A percentile compares a stretch with the other conserved stretches of the same genome.
phyloP scores from a whole-genome alignment of 176 grass and related monocot genomes.

The Musa itinerans region DNA sequence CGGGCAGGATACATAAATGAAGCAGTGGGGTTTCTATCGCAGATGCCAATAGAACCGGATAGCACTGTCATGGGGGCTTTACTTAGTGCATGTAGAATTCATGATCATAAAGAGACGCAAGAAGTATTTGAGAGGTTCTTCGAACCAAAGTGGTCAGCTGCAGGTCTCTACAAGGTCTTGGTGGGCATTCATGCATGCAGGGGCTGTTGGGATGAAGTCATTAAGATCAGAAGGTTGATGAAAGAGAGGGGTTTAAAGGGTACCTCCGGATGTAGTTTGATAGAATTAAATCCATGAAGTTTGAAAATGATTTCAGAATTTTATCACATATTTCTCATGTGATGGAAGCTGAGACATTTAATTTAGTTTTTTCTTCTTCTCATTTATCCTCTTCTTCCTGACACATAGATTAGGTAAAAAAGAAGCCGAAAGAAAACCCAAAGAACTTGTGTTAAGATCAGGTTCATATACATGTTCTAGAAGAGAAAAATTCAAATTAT shows the following conservation, averaged over 20 bases:
- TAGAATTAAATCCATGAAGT: not conserved
- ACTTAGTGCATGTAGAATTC: constrained; percentile 14
- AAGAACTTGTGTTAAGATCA: too few species aligned
- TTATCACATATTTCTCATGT: too few species aligned
- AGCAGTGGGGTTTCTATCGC: not conserved
- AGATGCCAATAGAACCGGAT: constrained; percentile 12
- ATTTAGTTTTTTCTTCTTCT: too few species aligned
- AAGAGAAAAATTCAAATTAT: too few species aligned
- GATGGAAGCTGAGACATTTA: too few species aligned
- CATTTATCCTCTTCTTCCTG: too few species aligned
- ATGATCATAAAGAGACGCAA: not conserved
- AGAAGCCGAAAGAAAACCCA: too few species aligned
- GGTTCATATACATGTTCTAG: too few species aligned
- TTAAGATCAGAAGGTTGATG: constrained; percentile 7
- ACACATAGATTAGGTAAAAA: too few species aligned
- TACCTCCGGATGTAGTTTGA: constrained; percentile 6
- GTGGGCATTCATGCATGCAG: not conserved
- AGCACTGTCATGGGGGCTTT: not conserved
- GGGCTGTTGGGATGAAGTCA: not conserved
- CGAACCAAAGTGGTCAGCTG: not conserved
- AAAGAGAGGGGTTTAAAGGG: not conserved
- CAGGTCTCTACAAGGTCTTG: constrained; percentile 13
- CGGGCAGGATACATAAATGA: constrained; percentile 5
- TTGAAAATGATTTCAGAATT: not conserved
- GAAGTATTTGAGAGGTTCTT: not conserved